Conservation (phyloP, 768 basidiomycete genomes). For the Pleurotus eryngii region DNA sequence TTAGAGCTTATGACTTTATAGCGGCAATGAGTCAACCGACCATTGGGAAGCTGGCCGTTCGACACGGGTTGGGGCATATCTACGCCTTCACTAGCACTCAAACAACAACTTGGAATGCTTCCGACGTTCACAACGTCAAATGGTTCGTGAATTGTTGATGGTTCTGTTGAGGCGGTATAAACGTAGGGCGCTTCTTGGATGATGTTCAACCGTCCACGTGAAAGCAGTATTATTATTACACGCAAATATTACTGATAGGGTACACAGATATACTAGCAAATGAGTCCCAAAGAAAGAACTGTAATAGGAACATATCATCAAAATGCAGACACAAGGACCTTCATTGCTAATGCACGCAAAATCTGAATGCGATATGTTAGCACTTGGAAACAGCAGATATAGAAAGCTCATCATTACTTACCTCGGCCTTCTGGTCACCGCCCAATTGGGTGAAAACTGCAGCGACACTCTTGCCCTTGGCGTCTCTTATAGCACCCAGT, state of each 20-base stretch:
- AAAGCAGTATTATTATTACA: background rate
- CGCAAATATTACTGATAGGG: background rate
- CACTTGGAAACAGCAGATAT: background rate
- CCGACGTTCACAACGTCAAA: background rate
- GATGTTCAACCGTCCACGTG: background rate
- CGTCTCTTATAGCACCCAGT: conserved; percentile 88
- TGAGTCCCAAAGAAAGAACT: too few species aligned
- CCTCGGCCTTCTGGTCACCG: conserved; percentile 84
- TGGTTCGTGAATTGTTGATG: background rate
- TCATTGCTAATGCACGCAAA: conserved; percentile 74
- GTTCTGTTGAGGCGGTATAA: background rate
- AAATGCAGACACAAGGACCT: conserved; percentile 71
- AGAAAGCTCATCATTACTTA: conserved; percentile 25
- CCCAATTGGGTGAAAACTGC: conserved; percentile 80
- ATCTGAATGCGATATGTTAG: conserved; percentile 44
- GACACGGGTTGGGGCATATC: background rate
- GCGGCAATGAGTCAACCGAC: background rate
- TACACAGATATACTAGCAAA: too few species aligned
- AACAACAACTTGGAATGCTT: background rate
- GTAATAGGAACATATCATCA: conserved; percentile 7
- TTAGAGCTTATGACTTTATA: too few species aligned
- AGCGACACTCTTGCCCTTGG: conserved; percentile 92
- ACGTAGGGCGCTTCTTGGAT: background rate
- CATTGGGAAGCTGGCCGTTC: background rate
- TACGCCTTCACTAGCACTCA: background rate